phyloP scores from a whole-genome alignment of 768 basidiomycete genomes.

The Naganishia randhawae region DNA sequence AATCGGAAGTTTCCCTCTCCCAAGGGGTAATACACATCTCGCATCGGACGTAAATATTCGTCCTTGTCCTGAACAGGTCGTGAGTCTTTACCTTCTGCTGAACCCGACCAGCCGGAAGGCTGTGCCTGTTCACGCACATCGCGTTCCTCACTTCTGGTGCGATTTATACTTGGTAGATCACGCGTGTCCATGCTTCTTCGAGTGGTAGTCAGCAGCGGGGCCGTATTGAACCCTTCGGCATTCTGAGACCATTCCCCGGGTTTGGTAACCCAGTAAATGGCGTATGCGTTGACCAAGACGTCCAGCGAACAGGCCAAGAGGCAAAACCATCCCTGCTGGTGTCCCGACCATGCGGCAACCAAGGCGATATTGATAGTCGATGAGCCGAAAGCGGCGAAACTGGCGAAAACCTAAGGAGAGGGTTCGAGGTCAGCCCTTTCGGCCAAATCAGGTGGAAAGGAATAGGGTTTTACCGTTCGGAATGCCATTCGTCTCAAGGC shows the following conservation, averaged over 20 bases:
- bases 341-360: slow-evolving; percentile 5
- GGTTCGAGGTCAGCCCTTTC: background rate
- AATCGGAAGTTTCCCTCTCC: background rate
- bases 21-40: slow-evolving; percentile 8
- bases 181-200: background rate
- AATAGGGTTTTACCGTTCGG: background rate
- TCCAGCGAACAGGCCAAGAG: slow-evolving; percentile 17
- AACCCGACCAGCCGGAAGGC: background rate
- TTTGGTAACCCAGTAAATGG: slow-evolving; percentile 17
- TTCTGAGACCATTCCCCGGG: slow-evolving; percentile 8
- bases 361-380: slow-evolving; percentile 12
- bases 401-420: background rate
- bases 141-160: background rate
- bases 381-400: background rate
- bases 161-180: background rate
- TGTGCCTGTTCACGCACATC: background rate
- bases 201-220: background rate
- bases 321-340: slow-evolving; percentile 12
- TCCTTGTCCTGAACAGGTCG: slow-evolving; percentile 7
- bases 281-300: slow-evolving; percentile 2
- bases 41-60: slow-evolving; percentile 1
- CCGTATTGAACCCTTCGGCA: slow-evolving; percentile 10
- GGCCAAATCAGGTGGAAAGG: no score
- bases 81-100: background rate
- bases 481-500: slow-evolving; percentile 9